Conservation (phyloP, 23 red algal species). For the Gracilaria caudata region DNA sequence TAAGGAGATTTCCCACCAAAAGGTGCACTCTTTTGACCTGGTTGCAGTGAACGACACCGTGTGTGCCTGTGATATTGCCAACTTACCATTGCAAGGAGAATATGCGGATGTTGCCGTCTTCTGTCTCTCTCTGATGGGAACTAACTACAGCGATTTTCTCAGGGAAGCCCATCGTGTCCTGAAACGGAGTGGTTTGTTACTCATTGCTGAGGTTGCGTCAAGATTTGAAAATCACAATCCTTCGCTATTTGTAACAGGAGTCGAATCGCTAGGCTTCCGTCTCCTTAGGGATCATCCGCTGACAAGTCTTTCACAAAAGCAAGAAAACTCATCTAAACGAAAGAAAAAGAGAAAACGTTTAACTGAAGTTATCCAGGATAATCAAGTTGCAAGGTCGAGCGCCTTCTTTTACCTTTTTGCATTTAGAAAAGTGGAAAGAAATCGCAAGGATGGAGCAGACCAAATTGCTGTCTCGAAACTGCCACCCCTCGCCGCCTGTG, state of each 20-base stretch:
- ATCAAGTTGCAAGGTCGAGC: background rate
- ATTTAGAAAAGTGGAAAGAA: conserved; percentile 40
- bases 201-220: conserved; percentile 89
- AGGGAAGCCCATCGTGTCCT: conserved; percentile 75
- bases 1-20: conserved; percentile 2
- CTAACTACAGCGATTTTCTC: conserved; percentile 87
- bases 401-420: conserved; percentile 59
- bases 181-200: conserved; percentile 27
- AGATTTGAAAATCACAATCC: conserved; percentile 59
- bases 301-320: background rate
- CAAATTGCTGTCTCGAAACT: background rate
- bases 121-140: conserved; percentile 97
- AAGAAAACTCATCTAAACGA: background rate
- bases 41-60: conserved; percentile 78
- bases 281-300: conserved; percentile 39
- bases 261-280: conserved; percentile 59
- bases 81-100: conserved; percentile 38
- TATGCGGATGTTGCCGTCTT: conserved; percentile 86
- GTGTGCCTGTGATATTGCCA: conserved; percentile 83
- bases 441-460: background rate
- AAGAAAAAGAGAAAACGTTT: conserved; percentile 17
- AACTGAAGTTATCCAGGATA: background rate
- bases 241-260: conserved; percentile 31
- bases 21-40: conserved; percentile 89
- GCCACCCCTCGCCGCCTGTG: conserved; percentile 30